Evolutionary conservation across 495 filamentous ascomycete species (phyloP).

Genomic region (Paragyromitra xinjiangensis): DNA sequence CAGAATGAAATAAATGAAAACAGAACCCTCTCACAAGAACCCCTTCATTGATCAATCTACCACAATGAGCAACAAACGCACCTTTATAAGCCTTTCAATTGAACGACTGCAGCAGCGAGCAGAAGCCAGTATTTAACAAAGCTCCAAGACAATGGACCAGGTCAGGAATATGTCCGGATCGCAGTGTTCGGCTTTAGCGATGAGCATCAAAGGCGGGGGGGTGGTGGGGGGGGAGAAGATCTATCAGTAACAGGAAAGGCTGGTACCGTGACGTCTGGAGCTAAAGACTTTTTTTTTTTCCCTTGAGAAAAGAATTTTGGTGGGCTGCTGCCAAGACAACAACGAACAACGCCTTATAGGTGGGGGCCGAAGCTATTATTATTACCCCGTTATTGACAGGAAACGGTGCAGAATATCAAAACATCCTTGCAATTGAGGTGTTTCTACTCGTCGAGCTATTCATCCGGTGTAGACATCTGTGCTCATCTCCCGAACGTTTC

Average conservation of each 20-base stretch:
- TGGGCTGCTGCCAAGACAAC: not conserved
- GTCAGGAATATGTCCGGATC: not conserved
- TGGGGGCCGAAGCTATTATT: not conserved
- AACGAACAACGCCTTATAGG: not conserved
- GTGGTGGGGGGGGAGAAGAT: not conserved
- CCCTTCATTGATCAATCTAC: slow-evolving; percentile 23
- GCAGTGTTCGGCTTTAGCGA: not conserved
- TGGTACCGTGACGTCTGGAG: not conserved
- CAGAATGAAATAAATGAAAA: not conserved
- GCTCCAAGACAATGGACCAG: not conserved
- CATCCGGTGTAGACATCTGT: not conserved
- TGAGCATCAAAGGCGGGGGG: not conserved
- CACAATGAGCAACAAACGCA: not conserved
- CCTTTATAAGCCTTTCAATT: not conserved
- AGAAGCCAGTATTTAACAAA: not conserved
- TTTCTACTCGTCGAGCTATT: not conserved
- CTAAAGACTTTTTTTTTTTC: not conserved
- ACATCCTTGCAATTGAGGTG: not conserved
- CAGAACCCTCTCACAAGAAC: slow-evolving; percentile 36
- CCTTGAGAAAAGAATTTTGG: not conserved
- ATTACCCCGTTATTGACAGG: not conserved
- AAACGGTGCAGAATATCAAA: not conserved
- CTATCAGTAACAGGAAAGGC: too few species aligned
- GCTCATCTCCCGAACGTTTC: not conserved
- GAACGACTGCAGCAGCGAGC: not conserved